Base-by-base conservation (phyloP, 192 early-diverging fungal species). In the Podila verticillata region DNA sequence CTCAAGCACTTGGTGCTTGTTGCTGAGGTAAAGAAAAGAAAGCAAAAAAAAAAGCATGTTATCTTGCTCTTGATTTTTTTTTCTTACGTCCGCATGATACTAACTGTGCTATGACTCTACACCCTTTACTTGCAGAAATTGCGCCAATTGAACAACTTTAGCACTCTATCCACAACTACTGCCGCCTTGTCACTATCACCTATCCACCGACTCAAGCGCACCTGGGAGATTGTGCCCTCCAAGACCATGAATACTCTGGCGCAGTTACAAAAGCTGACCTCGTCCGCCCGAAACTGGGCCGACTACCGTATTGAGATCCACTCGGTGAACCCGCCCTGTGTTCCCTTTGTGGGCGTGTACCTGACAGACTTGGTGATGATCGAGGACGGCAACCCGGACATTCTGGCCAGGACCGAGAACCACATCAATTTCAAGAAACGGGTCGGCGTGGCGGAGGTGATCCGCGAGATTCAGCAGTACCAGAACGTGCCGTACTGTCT, bases 391-490 rank as follows among this genome's bases (percentile, higher is more conserved):
- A 97, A 96, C 74, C 87, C 92, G 17, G 90, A 96, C 68, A 87
- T 88, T 65, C 72, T 98, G 28, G 86, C 89, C 57, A 87, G 82
- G 65, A 74, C 85, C 19, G 85, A 85, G 20, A 79, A 87, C 26
- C 77, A 97, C 32, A 96, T 99, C 86, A 99, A 99, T 83, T 98
- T 98, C 83, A 90, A 89, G 64, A 98, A 98, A 82, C 90, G 94
- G 48, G 90, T 89, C 82, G 95, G 94, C 78, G 96, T 93, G 1
- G 95, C 96, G 5, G 95, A 96, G 73, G 94, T 97, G 19, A 93
- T 99, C 83, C 90, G 93, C 17, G 95, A 97, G 72, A 92, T 97
- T 68, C 94, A 97, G 77, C 94, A 96, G 83, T 99, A 94, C 82
- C 96, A 97, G 83, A 90, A 91, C 19, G 88, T 88, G 9, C 91